phyloP scores from a whole-genome alignment of 805 yeast species.

The Kregervanrija fluxuum region DNA sequence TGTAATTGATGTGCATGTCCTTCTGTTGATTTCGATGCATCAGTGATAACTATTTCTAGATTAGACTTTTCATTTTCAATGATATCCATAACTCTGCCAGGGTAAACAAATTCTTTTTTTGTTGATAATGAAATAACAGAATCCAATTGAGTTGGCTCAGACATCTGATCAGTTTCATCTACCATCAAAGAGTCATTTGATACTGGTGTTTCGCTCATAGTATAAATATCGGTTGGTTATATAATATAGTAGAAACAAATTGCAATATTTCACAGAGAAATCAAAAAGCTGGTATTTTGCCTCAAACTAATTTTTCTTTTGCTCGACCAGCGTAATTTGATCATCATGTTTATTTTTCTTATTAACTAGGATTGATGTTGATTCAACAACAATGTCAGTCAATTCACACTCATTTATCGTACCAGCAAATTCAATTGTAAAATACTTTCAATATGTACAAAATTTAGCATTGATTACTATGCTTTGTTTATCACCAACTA shows the following conservation, averaged over 20 bases:
- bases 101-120: constrained; percentile 15
- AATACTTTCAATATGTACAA: constrained; percentile 10
- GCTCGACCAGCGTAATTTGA: too few relatives aligned
- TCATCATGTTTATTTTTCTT: too few relatives aligned
- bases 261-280: background rate
- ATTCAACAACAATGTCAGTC: background rate
- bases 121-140: constrained; percentile 15
- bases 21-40: constrained; percentile 83
- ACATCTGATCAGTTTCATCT: constrained; percentile 4
- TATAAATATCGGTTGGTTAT: too few relatives aligned
- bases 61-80: constrained; percentile 10
- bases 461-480: constrained; percentile 8
- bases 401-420: background rate
- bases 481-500: constrained; percentile 16
- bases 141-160: constrained; percentile 9
- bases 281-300: background rate
- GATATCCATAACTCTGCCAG: constrained; percentile 21
- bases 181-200: background rate
- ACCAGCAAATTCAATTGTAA: constrained; percentile 10
- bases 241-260: background rate
- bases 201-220: too few relatives aligned
- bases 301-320: too few relatives aligned
- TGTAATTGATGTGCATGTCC: constrained; percentile 39
- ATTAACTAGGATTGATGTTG: too few relatives aligned
- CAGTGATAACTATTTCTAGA: constrained; percentile 39